Evolutionary conservation across 352 stramenopile species (phyloP), one percentile per base, ranked within the genome.

Genomic region (Phytophthora agathidicida): DNA sequence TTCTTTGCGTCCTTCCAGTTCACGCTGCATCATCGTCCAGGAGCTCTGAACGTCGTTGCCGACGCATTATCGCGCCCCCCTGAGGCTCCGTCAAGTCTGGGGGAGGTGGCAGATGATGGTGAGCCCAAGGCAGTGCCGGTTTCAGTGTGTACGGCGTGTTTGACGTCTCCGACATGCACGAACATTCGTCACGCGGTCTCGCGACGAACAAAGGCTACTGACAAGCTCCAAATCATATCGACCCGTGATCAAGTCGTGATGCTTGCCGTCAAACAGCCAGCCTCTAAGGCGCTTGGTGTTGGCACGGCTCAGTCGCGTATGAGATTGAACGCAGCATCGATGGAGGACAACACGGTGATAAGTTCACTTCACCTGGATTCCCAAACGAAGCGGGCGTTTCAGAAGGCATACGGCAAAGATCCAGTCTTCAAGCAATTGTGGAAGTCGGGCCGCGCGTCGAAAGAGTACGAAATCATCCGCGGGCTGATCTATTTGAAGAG

Each of bases 1-100:
- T 53, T 53, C 1, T 53, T 53, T 28, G 45, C 45, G 23, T 35
- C 31, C 3, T 33, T 53, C 45, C 19, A 43, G 6, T 43, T 53
- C 20, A 53, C 19, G 17, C 45, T 36, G 32, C 45, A 53, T 44
- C 45, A 35, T n/a, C n/a, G n/a, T 22, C 45, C 45, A 3, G 45
- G 32, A 1, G 19, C 45, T 37, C 16, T 24, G 22, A 44, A 44
- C 11, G 45, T 33, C 10, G 45, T 53, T 7, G 45, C 45, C 2
- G 45, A 53, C 31, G 45, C 45, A 8, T 32, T 53, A 10, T 44
- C 45, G 22, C 45, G 45, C 3, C 45, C 19, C 10, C 32, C 45
- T 20, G 22, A 2, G 31, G 2, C 42, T 56, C 13, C 22, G 17
- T 44, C 32, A 23, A 41, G 14, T 32, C 45, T 20, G 31, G 31